A percentile compares a stretch with the other conserved stretches of the same genome.
Conservation (phyloP, 2,329 filamentous ascomycete genomes). For the Rhynchosporium secalis region DNA sequence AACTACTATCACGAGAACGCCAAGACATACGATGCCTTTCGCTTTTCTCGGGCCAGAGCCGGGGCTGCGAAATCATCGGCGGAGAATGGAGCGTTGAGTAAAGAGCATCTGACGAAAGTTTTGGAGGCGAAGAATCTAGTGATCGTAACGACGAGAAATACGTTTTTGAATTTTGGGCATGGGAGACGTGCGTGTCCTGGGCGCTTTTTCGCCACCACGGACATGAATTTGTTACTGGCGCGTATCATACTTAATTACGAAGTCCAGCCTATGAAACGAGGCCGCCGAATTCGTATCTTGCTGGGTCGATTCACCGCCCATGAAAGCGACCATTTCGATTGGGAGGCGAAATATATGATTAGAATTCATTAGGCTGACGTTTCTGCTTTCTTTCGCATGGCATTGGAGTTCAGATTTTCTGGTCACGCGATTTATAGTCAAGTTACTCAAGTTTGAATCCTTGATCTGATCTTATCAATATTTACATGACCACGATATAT, state of each 20-base stretch:
- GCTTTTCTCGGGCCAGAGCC: slow-evolving; percentile 24
- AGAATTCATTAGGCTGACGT: background rate
- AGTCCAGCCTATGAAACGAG: slow-evolving; percentile 21
- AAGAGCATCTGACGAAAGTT: slow-evolving; percentile 19
- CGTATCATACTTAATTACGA: slow-evolving; percentile 30
- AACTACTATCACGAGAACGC: slow-evolving; percentile 24
- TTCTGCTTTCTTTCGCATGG: too few species aligned
- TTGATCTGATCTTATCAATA: too few species aligned
- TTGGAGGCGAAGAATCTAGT: slow-evolving; percentile 24
- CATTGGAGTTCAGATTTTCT: too few species aligned
- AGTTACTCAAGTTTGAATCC: too few species aligned
- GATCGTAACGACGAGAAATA: slow-evolving; percentile 26
- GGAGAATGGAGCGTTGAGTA: background rate
- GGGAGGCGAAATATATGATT: slow-evolving; percentile 44
- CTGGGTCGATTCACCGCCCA: slow-evolving; percentile 23
- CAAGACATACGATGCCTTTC: slow-evolving; percentile 26
- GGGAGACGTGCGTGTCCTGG: slow-evolving; percentile 31
- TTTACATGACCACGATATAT: too few species aligned
- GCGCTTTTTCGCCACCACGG: slow-evolving; percentile 27
- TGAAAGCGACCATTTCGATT: slow-evolving; percentile 25
- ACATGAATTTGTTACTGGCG: slow-evolving; percentile 29
- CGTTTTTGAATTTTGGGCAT: slow-evolving; percentile 26
- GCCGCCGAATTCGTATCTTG: slow-evolving; percentile 22
- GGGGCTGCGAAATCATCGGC: background rate
- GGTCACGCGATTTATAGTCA: too few species aligned